Conservation (phyloP, 345 rosid species). For the Citrus reticulata region DNA sequence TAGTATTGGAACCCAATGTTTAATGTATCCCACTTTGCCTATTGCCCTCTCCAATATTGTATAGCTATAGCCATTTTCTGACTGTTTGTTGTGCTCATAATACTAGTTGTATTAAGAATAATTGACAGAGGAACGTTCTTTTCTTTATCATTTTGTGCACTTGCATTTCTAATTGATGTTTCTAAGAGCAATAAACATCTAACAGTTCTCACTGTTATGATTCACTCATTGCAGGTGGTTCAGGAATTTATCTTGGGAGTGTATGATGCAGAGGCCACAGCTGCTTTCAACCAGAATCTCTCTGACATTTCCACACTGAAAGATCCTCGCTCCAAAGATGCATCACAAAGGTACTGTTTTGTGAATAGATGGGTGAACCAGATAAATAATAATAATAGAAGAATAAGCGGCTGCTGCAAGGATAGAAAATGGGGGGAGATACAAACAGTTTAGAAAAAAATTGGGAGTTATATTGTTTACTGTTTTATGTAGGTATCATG, state of each 20-base stretch:
- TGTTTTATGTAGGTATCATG: conserved; percentile 61
- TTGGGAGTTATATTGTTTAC: background rate
- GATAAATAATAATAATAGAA: background rate
- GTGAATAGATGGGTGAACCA: background rate
- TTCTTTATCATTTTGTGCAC: background rate
- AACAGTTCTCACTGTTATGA: background rate
- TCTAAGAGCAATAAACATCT: background rate
- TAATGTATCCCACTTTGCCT: background rate
- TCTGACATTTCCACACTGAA: conserved; percentile 67
- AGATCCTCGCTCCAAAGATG: conserved; percentile 80
- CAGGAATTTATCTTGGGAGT: conserved; percentile 82
- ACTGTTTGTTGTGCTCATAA: background rate
- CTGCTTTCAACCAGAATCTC: conserved; percentile 66
- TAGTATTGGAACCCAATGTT: background rate
- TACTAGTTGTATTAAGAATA: background rate
- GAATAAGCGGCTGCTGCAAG: background rate
- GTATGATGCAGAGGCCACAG: conserved; percentile 75
- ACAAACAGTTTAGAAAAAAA: background rate
- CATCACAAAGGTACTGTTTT: conserved; percentile 66
- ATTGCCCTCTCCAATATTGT: background rate
- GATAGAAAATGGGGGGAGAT: background rate
- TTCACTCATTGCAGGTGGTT: conserved; percentile 48
- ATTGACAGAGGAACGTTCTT: background rate
- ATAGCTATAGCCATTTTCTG: background rate
- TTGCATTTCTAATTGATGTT: background rate